Evolutionary conservation across 306 rosid genomes (phyloP).

Genomic region (Abrus precatorius): DNA sequence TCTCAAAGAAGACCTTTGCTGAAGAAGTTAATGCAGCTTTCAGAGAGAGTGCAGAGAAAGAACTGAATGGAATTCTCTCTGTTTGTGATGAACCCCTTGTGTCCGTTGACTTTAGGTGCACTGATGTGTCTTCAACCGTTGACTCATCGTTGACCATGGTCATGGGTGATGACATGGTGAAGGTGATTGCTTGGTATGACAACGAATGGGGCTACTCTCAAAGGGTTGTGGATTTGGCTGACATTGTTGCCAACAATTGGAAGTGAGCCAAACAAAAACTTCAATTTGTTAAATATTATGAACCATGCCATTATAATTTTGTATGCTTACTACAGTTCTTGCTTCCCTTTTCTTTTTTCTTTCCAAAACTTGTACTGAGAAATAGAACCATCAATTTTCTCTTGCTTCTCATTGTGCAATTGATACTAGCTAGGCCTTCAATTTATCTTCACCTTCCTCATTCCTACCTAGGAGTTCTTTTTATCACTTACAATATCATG

Average conservation of each 20-base stretch:
- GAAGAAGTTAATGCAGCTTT: constrained; percentile 96
- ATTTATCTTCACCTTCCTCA: too few species aligned
- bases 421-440: neutral
- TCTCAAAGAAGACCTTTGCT: constrained; percentile 90
- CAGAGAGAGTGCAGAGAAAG: constrained; percentile 86
- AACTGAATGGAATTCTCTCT: constrained; percentile 78
- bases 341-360: constrained; percentile 41
- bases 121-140: constrained; percentile 92
- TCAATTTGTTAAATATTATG: constrained; percentile 9
- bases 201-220: constrained; percentile 99
- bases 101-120: constrained; percentile 93
- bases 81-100: constrained; percentile 98
- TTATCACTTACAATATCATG: neutral
- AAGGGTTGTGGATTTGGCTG: constrained; percentile 96
- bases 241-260: constrained; percentile 97
- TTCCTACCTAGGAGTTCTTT: too few species aligned
- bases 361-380: constrained; percentile 59
- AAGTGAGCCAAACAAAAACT: constrained; percentile 52
- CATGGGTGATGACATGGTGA: constrained; percentile 98
- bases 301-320: constrained; percentile 44
- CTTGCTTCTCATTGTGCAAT: constrained; percentile 55
- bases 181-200: constrained; percentile 99
- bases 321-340: constrained; percentile 35
- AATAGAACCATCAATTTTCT: constrained; percentile 59
- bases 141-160: constrained; percentile 98